phyloP scores from a whole-genome alignment of 2,329 filamentous ascomycete genomes.

The Scedosporium dehoogii region DNA sequence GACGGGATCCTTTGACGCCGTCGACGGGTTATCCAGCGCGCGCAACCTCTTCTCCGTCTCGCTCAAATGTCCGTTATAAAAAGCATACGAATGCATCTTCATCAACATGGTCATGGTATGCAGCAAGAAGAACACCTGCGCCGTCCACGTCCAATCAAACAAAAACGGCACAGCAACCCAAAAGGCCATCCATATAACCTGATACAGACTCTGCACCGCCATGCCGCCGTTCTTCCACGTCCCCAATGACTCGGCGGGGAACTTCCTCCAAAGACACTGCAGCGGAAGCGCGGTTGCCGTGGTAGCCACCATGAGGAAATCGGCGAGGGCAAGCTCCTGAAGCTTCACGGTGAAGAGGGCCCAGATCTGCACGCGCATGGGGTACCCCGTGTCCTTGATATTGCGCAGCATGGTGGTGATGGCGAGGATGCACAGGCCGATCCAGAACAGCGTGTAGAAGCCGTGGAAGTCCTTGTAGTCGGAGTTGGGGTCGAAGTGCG shows the following conservation, averaged over 20 bases:
- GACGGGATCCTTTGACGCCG: constrained; percentile 51
- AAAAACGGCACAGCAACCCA: constrained; percentile 83
- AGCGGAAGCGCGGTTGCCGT: constrained; percentile 65
- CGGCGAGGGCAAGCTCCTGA: constrained; percentile 74
- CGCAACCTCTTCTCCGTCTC: constrained; percentile 75
- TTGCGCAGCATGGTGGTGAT: constrained; percentile 90
- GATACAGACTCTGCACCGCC: constrained; percentile 71
- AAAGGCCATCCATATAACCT: constrained; percentile 65
- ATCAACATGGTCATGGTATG: constrained; percentile 89
- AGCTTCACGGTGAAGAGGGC: constrained; percentile 78
- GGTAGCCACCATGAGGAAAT: constrained; percentile 73
- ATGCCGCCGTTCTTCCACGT: constrained; percentile 74
- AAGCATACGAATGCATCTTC: constrained; percentile 99
- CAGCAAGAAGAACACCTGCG: constrained; percentile 87
- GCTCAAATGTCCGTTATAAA: constrained; percentile 93
- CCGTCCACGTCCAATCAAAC: constrained; percentile 90
- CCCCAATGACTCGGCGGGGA: constrained; percentile 39
- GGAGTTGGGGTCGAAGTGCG: constrained; percentile 87
- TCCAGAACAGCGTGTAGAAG: constrained; percentile 98
- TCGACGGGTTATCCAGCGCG: constrained; percentile 68
- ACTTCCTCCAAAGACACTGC: constrained; percentile 54
- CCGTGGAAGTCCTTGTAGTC: constrained; percentile 92
- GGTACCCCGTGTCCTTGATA: constrained; percentile 84
- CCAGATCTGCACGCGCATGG: constrained; percentile 81
- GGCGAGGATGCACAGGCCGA: constrained; percentile 92